Evolutionary conservation across 2,329 filamentous ascomycete species (phyloP).

Genomic region (Zasmidium cellare): DNA sequence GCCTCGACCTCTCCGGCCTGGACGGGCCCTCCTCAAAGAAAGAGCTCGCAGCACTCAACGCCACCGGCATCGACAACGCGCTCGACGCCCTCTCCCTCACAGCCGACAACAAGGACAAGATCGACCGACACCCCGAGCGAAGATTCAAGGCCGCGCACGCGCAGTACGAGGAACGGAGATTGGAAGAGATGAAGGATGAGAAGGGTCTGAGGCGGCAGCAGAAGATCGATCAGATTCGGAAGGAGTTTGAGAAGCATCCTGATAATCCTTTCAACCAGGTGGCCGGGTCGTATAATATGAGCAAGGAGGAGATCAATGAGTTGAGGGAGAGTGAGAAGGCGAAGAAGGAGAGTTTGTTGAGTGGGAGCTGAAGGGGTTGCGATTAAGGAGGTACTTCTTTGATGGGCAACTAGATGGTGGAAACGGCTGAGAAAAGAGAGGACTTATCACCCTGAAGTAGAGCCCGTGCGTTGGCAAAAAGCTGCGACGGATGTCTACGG

Average conservation of each 20-base stretch:
- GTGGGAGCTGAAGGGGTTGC: too few species aligned
- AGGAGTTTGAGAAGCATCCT: constrained; percentile 92
- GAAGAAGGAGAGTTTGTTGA: constrained; percentile 32
- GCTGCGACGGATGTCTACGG: too few species aligned
- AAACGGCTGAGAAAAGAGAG: too few species aligned
- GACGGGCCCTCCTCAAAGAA: constrained; percentile 55
- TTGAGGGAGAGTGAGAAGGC: constrained; percentile 51
- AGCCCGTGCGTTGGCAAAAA: too few species aligned
- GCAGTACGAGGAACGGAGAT: constrained; percentile 75
- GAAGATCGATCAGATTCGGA: constrained; percentile 77
- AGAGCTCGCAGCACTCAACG: constrained; percentile 65
- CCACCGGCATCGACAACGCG: constrained; percentile 88
- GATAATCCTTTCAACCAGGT: constrained; percentile 96
- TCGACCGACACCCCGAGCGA: constrained; percentile 87
- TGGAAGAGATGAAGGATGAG: constrained; percentile 84
- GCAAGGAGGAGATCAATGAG: constrained; percentile 71
- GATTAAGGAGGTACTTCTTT: too few species aligned
- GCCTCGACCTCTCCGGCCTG: constrained; percentile 74
- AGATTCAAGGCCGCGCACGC: constrained; percentile 84
- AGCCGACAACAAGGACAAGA: constrained; percentile 60
- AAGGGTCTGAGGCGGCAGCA: constrained; percentile 80
- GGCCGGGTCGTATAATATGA: constrained; percentile 72
- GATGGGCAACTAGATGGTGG: too few species aligned
- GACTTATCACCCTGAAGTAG: too few species aligned
- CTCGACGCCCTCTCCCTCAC: constrained; percentile 80